Evolutionary conservation across 2,329 filamentous ascomycete species (phyloP).

Genomic region (Aspergillus sp.): DNA sequence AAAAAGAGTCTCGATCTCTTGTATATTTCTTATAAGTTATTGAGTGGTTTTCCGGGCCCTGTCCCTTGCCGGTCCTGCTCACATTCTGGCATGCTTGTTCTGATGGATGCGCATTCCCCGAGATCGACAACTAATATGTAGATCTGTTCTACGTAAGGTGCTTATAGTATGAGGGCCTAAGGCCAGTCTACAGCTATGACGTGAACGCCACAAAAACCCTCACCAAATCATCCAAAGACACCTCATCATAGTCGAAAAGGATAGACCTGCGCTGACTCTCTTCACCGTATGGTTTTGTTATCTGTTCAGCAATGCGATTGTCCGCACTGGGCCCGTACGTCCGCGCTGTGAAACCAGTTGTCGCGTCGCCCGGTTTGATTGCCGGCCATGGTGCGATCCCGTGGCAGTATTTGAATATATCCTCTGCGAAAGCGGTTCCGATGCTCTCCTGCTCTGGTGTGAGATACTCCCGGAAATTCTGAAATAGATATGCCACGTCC

Average conservation of each 20-base stretch:
- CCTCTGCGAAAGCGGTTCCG: constrained; percentile 28
- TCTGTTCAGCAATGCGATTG: constrained; percentile 4
- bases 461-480: constrained; percentile 40
- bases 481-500: constrained; percentile 41
- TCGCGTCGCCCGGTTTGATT: constrained; percentile 10
- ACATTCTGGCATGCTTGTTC: no score
- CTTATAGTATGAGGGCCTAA: no score
- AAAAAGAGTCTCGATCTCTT: no score
- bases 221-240: constrained; percentile 19
- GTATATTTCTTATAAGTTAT: no score
- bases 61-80: background rate
- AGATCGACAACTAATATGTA: no score
- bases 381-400: constrained; percentile 29
- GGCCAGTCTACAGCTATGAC: background rate
- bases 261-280: constrained; percentile 16
- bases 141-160: no score
- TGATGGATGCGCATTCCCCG: no score
- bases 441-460: constrained; percentile 23
- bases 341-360: constrained; percentile 17
- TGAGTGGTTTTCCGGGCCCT: no score
- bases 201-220: constrained; percentile 12
- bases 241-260: constrained; percentile 18
- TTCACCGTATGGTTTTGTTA: constrained; percentile 14
- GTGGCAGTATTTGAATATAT: constrained; percentile 35
- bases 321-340: constrained; percentile 20